Conservation (phyloP, 2,329 filamentous ascomycete genomes). For the Nothomitra cinnamomea region DNA sequence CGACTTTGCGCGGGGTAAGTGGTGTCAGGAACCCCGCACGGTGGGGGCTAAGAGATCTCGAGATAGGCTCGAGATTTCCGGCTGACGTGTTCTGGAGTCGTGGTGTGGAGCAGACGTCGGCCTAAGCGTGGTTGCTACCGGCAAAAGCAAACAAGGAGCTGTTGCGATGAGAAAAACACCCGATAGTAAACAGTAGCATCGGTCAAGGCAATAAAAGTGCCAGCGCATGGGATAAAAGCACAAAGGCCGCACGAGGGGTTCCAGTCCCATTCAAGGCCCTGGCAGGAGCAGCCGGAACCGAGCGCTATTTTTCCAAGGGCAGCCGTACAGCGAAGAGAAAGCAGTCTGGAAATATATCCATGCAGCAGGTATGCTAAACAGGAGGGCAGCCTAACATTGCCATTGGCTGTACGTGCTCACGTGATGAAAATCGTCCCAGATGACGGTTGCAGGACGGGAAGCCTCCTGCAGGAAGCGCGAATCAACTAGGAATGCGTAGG, state of each 20-base stretch:
- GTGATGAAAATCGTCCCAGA: conserved; percentile 1
- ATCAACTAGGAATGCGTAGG: conserved; percentile 2
- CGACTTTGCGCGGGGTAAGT: conserved; percentile 3
- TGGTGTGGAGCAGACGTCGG: not conserved
- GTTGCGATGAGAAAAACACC: conserved; percentile 1
- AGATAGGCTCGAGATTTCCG: not conserved
- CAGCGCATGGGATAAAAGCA: conserved; percentile 4
- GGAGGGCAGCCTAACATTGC: not conserved
- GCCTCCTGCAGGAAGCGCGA: conserved; percentile 4
- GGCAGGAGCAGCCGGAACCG: not conserved
- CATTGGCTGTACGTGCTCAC: not conserved
- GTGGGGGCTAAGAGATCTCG: conserved; percentile 1
- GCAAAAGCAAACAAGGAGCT: conserved; percentile 3
- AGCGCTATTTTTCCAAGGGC: conserved; percentile 3
- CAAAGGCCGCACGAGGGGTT: not conserved
- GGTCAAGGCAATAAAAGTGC: not conserved
- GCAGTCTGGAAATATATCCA: conserved; percentile 2
- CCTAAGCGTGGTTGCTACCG: not conserved
- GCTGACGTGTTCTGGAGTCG: not conserved
- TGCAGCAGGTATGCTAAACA: not conserved
- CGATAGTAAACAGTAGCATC: conserved; percentile 2
- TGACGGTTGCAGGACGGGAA: conserved; percentile 4
- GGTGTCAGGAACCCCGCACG: not conserved
- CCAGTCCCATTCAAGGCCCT: not conserved
- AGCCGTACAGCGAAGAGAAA: not conserved